A percentile compares a stretch with the other conserved stretches of the same genome.
phyloP scores from a whole-genome alignment of 1,139 yeast species.

The Hanseniaspora uvarum region DNA sequence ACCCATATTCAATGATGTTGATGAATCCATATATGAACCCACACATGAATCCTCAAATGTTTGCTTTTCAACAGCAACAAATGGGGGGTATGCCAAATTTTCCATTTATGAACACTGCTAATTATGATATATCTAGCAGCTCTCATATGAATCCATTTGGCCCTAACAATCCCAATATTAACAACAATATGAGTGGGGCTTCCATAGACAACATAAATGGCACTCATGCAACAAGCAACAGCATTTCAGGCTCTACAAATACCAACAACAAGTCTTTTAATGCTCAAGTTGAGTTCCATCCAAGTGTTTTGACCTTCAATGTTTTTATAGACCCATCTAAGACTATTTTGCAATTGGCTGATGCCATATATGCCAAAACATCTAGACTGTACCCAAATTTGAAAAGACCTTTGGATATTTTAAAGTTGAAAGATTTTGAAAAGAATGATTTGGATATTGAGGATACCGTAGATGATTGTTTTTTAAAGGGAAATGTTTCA shows the following conservation, averaged over 20 bases:
- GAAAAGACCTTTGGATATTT: conserved; percentile 43
- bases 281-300: conserved; percentile 12
- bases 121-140: background rate
- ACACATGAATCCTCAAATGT: conserved; percentile 7
- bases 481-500: conserved; percentile 31
- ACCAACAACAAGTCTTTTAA: background rate
- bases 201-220: background rate
- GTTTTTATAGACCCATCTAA: conserved; percentile 46
- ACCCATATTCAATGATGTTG: conserved; percentile 5
- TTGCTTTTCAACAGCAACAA: background rate
- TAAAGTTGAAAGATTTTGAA: conserved; percentile 51
- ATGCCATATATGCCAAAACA: conserved; percentile 44
- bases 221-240: background rate
- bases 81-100: background rate
- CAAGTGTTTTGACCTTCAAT: conserved; percentile 38
- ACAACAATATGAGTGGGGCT: background rate
- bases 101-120: background rate
- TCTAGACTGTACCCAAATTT: conserved; percentile 50
- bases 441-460: conserved; percentile 73
- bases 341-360: conserved; percentile 39
- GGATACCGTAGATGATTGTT: conserved; percentile 52
- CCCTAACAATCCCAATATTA: background rate
- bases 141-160: background rate
- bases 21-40: conserved; percentile 9
- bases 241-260: background rate